Evolutionary conservation across 805 yeast species (phyloP).

Genomic region (Starmerella riodocensis): DNA sequence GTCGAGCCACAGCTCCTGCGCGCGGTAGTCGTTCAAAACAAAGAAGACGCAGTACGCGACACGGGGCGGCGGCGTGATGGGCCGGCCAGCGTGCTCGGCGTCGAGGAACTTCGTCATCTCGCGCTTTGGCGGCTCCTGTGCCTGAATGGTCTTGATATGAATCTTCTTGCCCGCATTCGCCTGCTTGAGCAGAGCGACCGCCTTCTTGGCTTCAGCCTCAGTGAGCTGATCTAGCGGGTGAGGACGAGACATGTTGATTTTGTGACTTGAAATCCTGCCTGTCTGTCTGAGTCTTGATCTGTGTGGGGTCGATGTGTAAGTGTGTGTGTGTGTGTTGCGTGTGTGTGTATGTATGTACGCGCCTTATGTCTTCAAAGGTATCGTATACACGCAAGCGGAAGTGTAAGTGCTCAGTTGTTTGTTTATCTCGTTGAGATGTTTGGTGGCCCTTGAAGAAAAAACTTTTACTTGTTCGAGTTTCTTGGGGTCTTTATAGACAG

Average conservation of each 20-base stretch:
- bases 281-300: too few species aligned
- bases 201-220: conserved; percentile 23
- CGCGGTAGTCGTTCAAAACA: conserved; percentile 34
- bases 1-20: conserved; percentile 62
- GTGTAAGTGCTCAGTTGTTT: too few species aligned
- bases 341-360: too few species aligned
- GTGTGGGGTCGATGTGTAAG: not conserved
- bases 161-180: conserved; percentile 23
- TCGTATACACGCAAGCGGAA: too few species aligned
- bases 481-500: too few species aligned
- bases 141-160: conserved; percentile 26
- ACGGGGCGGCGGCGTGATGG: conserved; percentile 48
- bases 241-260: conserved; percentile 1
- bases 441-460: not conserved
- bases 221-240: conserved; percentile 29
- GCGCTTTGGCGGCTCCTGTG: conserved; percentile 61
- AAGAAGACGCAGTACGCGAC: conserved; percentile 57
- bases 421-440: too few species aligned
- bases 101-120: conserved; percentile 54
- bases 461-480: not conserved
- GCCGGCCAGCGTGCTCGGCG: conserved; percentile 43
- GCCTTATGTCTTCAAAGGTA: too few species aligned
- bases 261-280: too few species aligned
- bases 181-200: conserved; percentile 21
- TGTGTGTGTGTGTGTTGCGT: not conserved